These are phyloP conservation scores for Auricularia auricula-judae DNA, from an alignment of 768 basidiomycete species.

Conservation along the genomic window DNA sequence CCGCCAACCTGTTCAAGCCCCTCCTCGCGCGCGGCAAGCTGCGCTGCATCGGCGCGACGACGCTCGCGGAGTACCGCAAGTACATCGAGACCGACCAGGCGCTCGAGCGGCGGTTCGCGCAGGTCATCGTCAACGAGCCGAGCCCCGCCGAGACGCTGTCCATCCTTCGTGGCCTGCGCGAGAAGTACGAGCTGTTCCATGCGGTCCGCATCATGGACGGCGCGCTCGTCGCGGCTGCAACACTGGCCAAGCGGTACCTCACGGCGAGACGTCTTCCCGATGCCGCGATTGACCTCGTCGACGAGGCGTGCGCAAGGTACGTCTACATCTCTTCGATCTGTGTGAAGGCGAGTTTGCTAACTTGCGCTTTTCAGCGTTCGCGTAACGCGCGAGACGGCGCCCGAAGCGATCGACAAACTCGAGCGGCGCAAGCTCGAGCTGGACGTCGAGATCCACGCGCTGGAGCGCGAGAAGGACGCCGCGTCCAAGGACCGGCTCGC, in stretches of 20 bases:
- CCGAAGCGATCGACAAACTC: conserved; percentile 86
- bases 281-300: conserved; percentile 83
- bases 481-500: conserved; percentile 78
- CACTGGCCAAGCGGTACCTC: conserved; percentile 87
- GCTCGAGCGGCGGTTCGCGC: conserved; percentile 84
- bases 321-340: no score
- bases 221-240: conserved; percentile 80
- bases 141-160: conserved; percentile 80
- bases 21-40: conserved; percentile 67
- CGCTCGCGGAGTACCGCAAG: conserved; percentile 83
- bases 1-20: conserved; percentile 86
- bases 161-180: conserved; percentile 87
- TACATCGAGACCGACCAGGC: conserved; percentile 91
- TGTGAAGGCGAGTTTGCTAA: no score
- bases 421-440: conserved; percentile 83
- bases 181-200: conserved; percentile 80
- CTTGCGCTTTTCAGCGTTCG: conserved; percentile 44
- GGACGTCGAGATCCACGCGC: conserved; percentile 89
- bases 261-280: conserved; percentile 72
- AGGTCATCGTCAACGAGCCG: conserved; percentile 89
- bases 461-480: conserved; percentile 84
- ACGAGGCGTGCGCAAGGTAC: conserved; percentile 83
- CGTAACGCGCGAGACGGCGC: conserved; percentile 88
- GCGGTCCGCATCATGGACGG: conserved; percentile 84
- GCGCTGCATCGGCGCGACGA: conserved; percentile 81